These are phyloP conservation scores for Fusarium austroafricanum DNA, from an alignment of 2,329 filamentous ascomycete species.

Conservation along the genomic window DNA sequence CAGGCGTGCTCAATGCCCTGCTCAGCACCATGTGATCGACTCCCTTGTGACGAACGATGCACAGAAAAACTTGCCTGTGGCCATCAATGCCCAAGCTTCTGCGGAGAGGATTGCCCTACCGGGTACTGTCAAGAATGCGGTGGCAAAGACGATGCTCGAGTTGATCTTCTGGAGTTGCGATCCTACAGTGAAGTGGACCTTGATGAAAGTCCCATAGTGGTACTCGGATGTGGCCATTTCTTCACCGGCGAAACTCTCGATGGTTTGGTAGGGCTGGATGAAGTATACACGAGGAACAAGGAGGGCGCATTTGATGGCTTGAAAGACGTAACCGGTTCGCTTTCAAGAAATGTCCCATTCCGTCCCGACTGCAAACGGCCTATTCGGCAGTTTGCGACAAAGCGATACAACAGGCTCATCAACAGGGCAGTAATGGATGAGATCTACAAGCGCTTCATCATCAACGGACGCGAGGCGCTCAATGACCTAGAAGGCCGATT, in stretches of 20 bases:
- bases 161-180: constrained; percentile 66
- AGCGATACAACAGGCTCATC: constrained; percentile 70
- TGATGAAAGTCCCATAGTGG: constrained; percentile 67
- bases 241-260: constrained; percentile 70
- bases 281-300: constrained; percentile 58
- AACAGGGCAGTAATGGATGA: constrained; percentile 70
- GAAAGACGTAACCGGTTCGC: constrained; percentile 57
- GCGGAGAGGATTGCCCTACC: constrained; percentile 70
- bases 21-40: constrained; percentile 71
- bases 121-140: constrained; percentile 68
- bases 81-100: constrained; percentile 71
- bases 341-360: constrained; percentile 54
- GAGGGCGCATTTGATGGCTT: constrained; percentile 47
- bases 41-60: constrained; percentile 74
- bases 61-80: constrained; percentile 63
- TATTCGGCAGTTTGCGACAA: constrained; percentile 62
- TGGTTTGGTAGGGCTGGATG: constrained; percentile 64
- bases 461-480: constrained; percentile 49
- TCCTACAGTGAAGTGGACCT: constrained; percentile 68
- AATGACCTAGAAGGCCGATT: constrained; percentile 47
- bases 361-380: constrained; percentile 70
- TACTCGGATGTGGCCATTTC: constrained; percentile 72
- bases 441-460: constrained; percentile 69
- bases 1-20: constrained; percentile 64
- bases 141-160: constrained; percentile 52